Percentiles rank a stretch among this genome's conserved stretches.
Conservation (phyloP, 2,329 filamentous ascomycete genomes). For the Thielaviopsis euricoi region DNA sequence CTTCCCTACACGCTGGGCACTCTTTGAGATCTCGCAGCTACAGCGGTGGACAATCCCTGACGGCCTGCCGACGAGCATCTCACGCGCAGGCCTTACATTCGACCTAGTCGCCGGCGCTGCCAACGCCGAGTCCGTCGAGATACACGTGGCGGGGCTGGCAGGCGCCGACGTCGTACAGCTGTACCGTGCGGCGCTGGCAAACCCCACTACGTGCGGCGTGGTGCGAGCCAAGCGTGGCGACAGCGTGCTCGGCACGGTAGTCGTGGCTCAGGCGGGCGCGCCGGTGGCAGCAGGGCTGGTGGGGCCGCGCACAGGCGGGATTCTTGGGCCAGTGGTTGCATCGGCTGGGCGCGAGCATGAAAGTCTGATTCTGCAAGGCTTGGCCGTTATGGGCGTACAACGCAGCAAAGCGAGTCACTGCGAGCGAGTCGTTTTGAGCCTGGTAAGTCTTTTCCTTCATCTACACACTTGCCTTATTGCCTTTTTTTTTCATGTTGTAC, state of each 20-base stretch:
- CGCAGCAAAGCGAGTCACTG: constrained; percentile 69
- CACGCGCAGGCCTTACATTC: constrained; percentile 59
- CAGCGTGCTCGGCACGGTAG: constrained; percentile 25
- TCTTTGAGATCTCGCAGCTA: constrained; percentile 60
- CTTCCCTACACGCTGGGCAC: constrained; percentile 39
- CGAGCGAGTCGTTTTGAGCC: constrained; percentile 58
- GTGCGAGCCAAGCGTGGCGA: constrained; percentile 61
- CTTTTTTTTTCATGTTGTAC: not conserved
- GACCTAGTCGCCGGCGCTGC: constrained; percentile 71
- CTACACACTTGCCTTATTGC: not conserved
- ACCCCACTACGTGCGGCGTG: constrained; percentile 58
- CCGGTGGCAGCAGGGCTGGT: not conserved
- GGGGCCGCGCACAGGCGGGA: constrained; percentile 41
- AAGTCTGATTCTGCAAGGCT: constrained; percentile 54
- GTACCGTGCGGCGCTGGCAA: constrained; percentile 58
- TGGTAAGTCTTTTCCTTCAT: constrained; percentile 40
- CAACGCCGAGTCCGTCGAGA: constrained; percentile 55
- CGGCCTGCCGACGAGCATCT: constrained; percentile 56
- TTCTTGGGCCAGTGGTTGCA: constrained; percentile 66
- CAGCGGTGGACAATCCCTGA: constrained; percentile 58
- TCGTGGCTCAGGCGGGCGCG: constrained; percentile 13
- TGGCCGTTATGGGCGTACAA: constrained; percentile 64
- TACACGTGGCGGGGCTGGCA: constrained; percentile 45
- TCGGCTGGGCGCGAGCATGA: constrained; percentile 46
- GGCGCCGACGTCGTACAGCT: constrained; percentile 66